These are phyloP conservation scores for Lachnellula hyalina DNA, from an alignment of 2,329 filamentous ascomycete genomes.

Conservation along the genomic window DNA sequence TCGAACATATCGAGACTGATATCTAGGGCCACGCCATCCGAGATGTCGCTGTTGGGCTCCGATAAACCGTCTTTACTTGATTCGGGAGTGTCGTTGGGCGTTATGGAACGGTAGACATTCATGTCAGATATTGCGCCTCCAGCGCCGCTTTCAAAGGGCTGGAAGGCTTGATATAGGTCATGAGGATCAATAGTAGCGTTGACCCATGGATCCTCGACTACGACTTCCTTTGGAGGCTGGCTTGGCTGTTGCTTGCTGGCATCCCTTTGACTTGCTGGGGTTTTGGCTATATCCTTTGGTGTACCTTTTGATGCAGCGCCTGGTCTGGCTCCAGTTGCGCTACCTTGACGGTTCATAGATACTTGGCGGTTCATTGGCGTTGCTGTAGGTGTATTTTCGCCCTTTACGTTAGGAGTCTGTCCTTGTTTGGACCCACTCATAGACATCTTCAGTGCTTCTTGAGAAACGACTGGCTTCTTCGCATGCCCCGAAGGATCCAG, in stretches of 20 bases:
- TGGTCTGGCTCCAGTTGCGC: constrained; percentile 38
- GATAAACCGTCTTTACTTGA: constrained; percentile 56
- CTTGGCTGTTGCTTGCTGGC: constrained; percentile 17
- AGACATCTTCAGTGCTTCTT: constrained; percentile 32
- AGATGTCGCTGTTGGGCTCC: constrained; percentile 58
- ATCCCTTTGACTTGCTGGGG: constrained; percentile 26
- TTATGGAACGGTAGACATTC: constrained; percentile 48
- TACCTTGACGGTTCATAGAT: constrained; percentile 47
- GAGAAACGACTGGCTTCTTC: constrained; percentile 22
- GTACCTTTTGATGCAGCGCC: constrained; percentile 17
- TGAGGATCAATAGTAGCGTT: constrained; percentile 49
- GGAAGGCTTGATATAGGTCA: constrained; percentile 40
- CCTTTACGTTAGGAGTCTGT: constrained; percentile 40
- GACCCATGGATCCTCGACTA: constrained; percentile 32
- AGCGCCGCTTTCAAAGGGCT: constrained; percentile 37
- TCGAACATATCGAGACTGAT: constrained; percentile 40
- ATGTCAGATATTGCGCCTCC: constrained; percentile 49
- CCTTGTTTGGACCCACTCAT: constrained; percentile 29
- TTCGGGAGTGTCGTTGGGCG: constrained; percentile 60
- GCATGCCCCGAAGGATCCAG: constrained; percentile 46
- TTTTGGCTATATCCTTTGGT: constrained; percentile 18
- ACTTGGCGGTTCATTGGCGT: constrained; percentile 45
- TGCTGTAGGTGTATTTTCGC: constrained; percentile 29
- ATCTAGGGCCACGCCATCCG: constrained; percentile 49
- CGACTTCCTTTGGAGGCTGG: constrained; percentile 24